A percentile compares a stretch with the other conserved stretches of the same genome.
Conservation (phyloP, 164 flowering plant genomes). For the Cinnamomum micranthum region DNA sequence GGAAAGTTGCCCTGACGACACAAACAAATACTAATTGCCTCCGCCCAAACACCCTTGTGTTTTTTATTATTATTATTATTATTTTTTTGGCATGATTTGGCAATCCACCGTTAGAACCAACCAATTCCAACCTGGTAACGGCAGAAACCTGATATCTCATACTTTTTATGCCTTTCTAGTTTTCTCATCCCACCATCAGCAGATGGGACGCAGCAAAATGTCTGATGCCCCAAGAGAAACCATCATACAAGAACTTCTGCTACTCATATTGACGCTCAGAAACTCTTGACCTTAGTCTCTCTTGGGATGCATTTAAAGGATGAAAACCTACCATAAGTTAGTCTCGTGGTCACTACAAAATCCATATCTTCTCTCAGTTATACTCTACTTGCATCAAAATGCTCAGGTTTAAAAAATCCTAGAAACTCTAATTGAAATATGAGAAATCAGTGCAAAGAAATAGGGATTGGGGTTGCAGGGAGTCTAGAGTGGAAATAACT, state of each 20-base stretch:
- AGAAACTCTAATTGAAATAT: background rate
- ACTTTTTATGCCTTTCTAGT: too few relatives aligned
- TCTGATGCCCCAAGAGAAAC: conserved; percentile 19
- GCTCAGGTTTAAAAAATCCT: background rate
- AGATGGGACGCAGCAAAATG: conserved; percentile 21
- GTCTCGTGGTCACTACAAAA: background rate
- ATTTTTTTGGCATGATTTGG: too few relatives aligned
- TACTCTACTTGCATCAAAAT: conserved; percentile 6
- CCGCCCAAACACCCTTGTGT: too few relatives aligned
- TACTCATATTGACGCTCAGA: conserved; percentile 11
- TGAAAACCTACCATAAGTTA: conserved; percentile 42
- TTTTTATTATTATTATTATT: too few relatives aligned
- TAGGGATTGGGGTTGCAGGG: background rate
- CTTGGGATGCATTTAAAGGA: conserved; percentile 26
- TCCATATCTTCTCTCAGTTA: background rate
- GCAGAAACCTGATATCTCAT: too few relatives aligned
- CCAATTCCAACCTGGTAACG: too few relatives aligned
- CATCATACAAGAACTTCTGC: conserved; percentile 11
- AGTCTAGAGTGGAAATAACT: too few relatives aligned
- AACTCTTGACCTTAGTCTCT: conserved; percentile 15
- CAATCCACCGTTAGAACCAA: too few relatives aligned
- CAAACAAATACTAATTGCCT: background rate
- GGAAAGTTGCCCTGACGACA: conserved; percentile 7
- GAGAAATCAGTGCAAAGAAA: background rate
- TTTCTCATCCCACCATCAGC: conserved; percentile 14